phyloP scores from a whole-genome alignment of 108 stramenopile species.

The Cylindrotheca closterium region DNA sequence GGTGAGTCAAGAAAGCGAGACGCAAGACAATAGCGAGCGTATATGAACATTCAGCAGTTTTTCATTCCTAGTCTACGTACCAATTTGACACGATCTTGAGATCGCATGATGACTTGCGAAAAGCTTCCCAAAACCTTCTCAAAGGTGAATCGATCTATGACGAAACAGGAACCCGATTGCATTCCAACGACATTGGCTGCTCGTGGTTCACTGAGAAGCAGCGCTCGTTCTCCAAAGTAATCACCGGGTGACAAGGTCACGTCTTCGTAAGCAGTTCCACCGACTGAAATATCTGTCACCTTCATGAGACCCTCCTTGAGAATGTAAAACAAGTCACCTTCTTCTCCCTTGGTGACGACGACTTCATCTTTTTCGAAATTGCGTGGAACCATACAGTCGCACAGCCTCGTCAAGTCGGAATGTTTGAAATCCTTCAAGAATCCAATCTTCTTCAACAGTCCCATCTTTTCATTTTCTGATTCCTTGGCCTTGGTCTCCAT shows the following conservation, averaged over 20 bases:
- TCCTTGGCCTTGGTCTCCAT: slow-evolving; percentile 21
- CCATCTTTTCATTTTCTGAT: slow-evolving; percentile 6
- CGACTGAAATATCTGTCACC: slow-evolving; percentile 18
- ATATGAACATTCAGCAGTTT: no score
- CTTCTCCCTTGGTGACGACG: slow-evolving; percentile 50
- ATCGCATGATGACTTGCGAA: slow-evolving; percentile 21
- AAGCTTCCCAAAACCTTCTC: slow-evolving; percentile 41
- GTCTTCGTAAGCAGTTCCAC: slow-evolving; percentile 15
- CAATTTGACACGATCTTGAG: slow-evolving; percentile 29
- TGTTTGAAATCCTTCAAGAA: slow-evolving; percentile 24
- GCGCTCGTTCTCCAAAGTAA: slow-evolving; percentile 58
- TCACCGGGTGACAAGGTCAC: slow-evolving; percentile 27
- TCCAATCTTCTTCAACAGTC: slow-evolving; percentile 13
- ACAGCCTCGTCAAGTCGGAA: slow-evolving; percentile 17
- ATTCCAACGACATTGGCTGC: slow-evolving; percentile 45
- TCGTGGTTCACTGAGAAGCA: slow-evolving; percentile 35
- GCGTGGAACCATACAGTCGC: slow-evolving; percentile 19
- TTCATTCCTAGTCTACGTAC: no score
- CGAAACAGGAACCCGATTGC: slow-evolving; percentile 18
- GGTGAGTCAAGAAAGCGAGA: no score
- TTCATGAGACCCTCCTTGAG: slow-evolving; percentile 52
- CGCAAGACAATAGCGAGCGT: no score
- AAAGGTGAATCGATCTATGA: slow-evolving; percentile 47
- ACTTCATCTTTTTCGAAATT: slow-evolving; percentile 42
- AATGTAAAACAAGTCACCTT: slow-evolving; percentile 56